phyloP scores from a whole-genome alignment of 768 basidiomycete species.

The Naganishia onofrii region DNA sequence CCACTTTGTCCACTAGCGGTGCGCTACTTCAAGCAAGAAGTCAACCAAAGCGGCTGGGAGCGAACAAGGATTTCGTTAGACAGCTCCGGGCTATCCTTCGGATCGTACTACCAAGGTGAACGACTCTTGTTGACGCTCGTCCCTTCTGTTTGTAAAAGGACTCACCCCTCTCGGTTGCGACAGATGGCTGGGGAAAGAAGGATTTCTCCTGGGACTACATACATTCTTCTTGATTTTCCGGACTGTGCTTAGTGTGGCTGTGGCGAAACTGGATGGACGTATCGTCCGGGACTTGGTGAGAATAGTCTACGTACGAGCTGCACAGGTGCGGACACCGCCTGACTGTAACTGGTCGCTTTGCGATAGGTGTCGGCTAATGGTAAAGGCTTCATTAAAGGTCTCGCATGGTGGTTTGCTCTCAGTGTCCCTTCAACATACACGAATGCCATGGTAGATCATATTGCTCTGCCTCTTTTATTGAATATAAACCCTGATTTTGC shows the following conservation, averaged over 20 bases:
- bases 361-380: constrained; percentile 73
- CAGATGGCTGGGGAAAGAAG: constrained; percentile 60
- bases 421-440: constrained; percentile 93
- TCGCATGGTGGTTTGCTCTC: constrained; percentile 83
- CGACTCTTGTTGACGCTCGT: constrained; percentile 49
- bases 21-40: constrained; percentile 55
- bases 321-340: not conserved
- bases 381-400: constrained; percentile 73
- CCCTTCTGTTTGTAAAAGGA: not conserved
- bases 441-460: constrained; percentile 82
- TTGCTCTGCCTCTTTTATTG: no score
- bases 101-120: constrained; percentile 66
- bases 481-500: not conserved
- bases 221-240: constrained; percentile 79
- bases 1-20: not conserved
- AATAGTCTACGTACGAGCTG: constrained; percentile 30
- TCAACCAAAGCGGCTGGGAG: constrained; percentile 60
- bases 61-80: constrained; percentile 66
- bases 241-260: constrained; percentile 81
- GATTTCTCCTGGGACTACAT: constrained; percentile 70
- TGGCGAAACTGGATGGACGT: constrained; percentile 81
- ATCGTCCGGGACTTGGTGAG: constrained; percentile 79
- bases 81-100: constrained; percentile 74
- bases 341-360: not conserved
- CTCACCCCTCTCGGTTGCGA: not conserved